phyloP scores from a whole-genome alignment of 495 filamentous ascomycete species.

The Neurospora sp. region DNA sequence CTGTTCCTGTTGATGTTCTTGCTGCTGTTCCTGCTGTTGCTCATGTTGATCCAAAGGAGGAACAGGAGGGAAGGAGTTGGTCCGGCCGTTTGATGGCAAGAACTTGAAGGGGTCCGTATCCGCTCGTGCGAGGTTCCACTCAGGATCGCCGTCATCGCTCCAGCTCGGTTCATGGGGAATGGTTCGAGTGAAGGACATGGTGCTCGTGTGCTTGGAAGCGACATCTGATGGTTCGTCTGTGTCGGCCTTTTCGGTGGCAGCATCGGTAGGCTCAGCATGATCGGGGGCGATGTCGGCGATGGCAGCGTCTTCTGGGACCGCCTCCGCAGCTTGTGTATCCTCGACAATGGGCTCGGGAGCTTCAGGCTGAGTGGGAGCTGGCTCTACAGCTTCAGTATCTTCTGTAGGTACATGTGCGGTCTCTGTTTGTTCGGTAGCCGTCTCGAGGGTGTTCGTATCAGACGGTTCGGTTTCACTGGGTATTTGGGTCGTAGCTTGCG shows the following conservation, averaged over 20 bases:
- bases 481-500: conserved; percentile 5
- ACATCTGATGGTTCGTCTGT: conserved; percentile 14
- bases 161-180: conserved; percentile 44
- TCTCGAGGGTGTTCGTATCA: neutral
- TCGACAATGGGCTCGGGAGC: neutral
- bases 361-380: neutral
- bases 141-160: conserved; percentile 41
- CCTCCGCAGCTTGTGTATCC: neutral
- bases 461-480: neutral
- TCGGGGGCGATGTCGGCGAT: conserved; percentile 12
- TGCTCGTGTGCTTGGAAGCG: conserved; percentile 37
- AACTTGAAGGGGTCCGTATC: conserved; percentile 46
- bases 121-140: conserved; percentile 38
- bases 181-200: conserved; percentile 43
- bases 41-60: conserved; percentile 24
- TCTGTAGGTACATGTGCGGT: neutral
- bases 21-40: conserved; percentile 31
- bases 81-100: conserved; percentile 41
- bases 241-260: conserved; percentile 11
- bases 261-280: conserved; percentile 12
- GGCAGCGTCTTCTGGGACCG: neutral
- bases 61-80: conserved; percentile 54
- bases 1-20: conserved; percentile 24
- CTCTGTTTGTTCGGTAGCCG: neutral
- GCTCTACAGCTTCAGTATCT: neutral